phyloP scores from a whole-genome alignment of 257 asterid genomes.

The Nicotiana noctiflora region DNA sequence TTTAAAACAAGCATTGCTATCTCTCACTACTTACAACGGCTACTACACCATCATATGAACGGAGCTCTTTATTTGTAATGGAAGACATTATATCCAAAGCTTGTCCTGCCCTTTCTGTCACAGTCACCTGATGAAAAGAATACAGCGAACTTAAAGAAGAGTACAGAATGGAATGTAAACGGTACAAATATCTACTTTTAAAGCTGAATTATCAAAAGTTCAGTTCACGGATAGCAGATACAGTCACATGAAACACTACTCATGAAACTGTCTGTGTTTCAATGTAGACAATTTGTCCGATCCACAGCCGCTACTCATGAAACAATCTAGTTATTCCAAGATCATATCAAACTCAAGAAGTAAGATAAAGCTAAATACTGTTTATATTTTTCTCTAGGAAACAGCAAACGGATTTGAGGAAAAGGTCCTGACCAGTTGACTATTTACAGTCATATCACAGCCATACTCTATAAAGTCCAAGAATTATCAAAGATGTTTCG shows the following conservation, averaged over 20 bases:
- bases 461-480: too few relatives aligned
- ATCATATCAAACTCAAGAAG: neutral
- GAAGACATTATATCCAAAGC: conserved; percentile 76
- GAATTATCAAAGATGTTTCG: too few relatives aligned
- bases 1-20: conserved; percentile 11
- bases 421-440: too few relatives aligned
- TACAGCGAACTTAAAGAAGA: neutral
- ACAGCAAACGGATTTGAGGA: too few relatives aligned
- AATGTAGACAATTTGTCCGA: neutral
- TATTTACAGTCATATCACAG: too few relatives aligned
- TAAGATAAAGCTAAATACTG: too few relatives aligned
- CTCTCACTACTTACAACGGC: conserved; percentile 64
- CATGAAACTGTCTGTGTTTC: neutral
- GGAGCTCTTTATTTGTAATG: conserved; percentile 58
- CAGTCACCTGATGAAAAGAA: conserved; percentile 49
- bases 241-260: too few relatives aligned
- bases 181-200: neutral
- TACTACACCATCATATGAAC: conserved; percentile 72
- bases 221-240: neutral
- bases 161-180: neutral
- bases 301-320: neutral
- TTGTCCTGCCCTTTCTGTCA: conserved; percentile 87
- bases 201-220: neutral
- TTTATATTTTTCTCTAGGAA: too few relatives aligned
- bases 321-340: neutral